A percentile compares a stretch with the other conserved stretches of the same genome.
These are phyloP conservation scores for Cercophora samala DNA, from an alignment of 495 filamentous ascomycete species.

Conservation along the genomic window DNA sequence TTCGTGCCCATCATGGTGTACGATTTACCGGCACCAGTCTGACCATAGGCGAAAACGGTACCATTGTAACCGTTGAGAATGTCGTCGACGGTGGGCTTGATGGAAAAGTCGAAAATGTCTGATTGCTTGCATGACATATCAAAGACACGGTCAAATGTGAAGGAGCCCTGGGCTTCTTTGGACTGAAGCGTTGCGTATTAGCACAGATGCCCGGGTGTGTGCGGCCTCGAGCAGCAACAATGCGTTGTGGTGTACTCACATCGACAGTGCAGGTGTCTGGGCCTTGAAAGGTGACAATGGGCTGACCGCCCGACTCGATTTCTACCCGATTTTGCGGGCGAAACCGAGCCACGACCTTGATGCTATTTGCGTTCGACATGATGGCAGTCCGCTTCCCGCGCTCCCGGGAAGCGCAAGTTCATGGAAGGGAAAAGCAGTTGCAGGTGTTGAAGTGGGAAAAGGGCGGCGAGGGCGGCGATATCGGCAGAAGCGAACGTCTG, in stretches of 20 bases:
- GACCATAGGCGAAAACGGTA: conserved; percentile 97
- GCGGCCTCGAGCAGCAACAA: neutral
- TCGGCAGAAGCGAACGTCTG: conserved; percentile 11
- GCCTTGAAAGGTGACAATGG: conserved; percentile 82
- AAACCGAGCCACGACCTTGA: conserved; percentile 92
- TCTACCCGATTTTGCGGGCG: conserved; percentile 94
- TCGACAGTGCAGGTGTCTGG: conserved; percentile 85
- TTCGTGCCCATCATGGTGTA: conserved; percentile 99
- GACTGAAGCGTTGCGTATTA: conserved; percentile 54
- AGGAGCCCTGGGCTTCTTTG: conserved; percentile 73
- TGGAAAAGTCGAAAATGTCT: conserved; percentile 97
- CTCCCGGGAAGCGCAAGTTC: conserved; percentile 36
- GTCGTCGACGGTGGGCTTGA: conserved; percentile 92
- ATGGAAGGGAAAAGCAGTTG: conserved; percentile 26
- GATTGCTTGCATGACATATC: conserved; percentile 81
- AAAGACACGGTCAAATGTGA: conserved; percentile 98
- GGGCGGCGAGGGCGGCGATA: conserved; percentile 7
- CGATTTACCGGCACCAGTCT: conserved; percentile 97
- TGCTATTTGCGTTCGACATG: conserved; percentile 55
- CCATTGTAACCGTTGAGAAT: conserved; percentile 99
- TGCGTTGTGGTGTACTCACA: conserved; percentile 50
- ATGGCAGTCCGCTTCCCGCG: conserved; percentile 36
- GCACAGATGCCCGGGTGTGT: neutral
- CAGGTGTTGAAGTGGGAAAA: conserved; percentile 6
- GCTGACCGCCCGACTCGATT: conserved; percentile 80